Base-by-base conservation (phyloP, 164 flowering plant genomes). In the Paratinospora sagittata region DNA sequence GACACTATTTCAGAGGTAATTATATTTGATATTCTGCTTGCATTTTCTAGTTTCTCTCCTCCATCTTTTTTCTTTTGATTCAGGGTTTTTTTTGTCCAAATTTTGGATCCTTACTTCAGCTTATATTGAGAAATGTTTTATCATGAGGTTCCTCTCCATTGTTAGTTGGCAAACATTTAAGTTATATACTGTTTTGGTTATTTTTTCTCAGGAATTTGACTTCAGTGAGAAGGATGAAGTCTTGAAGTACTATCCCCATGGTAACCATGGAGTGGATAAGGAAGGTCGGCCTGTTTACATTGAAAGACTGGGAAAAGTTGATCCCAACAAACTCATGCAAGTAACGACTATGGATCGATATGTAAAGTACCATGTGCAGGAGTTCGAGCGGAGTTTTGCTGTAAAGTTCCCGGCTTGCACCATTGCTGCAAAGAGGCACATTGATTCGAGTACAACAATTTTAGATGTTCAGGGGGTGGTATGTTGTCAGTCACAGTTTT, bases 401-500 rank as follows among this genome's bases (percentile, higher is more conserved):
- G 39, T 85, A 12, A 89, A 86, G 80, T 89, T 89, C 74, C 97
- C 96, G 19, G 88, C 98, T 68, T 92, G 97, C 77, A 86, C 96
- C 4, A 80, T 89, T 77, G 92, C 94, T 61, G 90, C 94, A 52
- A 86, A 88, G 73, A 81, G 85, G 73, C 89, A 84, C 72, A 84
- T 90, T 58, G 90, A 84, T 82, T 79, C 89, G 62, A 88, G 84
- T 68, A 90, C 91, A 49, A 86, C 95, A 47, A 86, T 92, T 75
- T 63, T 90, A 34, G 95, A 91, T 83, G 97, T 91, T 62, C 90
- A 90, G 62, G 95, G 97, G 68, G 82, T 91, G 91, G 97, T 91
- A 83, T 68, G 78, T 65, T 57, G 19, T 57, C 17, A 8, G 24
- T 63, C 34, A 27, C 27, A n/a, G 70, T 43, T 37, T 26, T 9